Evolutionary conservation across 2,329 filamentous ascomycete species (phyloP).

Genomic region (Pseudogymnoascus sp.): DNA sequence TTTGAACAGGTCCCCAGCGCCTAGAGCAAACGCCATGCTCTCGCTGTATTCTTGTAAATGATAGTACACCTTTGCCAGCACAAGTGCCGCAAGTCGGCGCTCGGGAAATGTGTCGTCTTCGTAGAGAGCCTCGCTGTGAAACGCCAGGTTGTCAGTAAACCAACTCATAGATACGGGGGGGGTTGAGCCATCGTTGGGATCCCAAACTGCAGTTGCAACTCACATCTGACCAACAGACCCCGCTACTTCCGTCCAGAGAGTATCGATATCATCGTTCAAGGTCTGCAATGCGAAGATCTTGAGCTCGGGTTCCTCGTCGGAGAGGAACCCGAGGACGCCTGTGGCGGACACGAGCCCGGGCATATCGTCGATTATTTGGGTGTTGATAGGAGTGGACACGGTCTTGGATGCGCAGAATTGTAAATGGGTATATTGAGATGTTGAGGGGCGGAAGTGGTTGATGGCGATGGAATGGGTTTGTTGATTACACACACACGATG

Average conservation of each 20-base stretch:
- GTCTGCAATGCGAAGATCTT: constrained; percentile 92
- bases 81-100: constrained; percentile 85
- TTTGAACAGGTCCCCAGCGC: constrained; percentile 90
- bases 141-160: constrained; percentile 15
- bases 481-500: constrained; percentile 6
- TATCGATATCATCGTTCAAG: constrained; percentile 92
- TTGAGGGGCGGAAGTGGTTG: neutral
- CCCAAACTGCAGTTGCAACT: constrained; percentile 28
- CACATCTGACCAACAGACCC: constrained; percentile 90
- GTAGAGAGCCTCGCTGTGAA: constrained; percentile 79
- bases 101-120: constrained; percentile 94
- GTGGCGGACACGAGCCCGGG: constrained; percentile 89
- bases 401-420: neutral
- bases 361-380: constrained; percentile 46
- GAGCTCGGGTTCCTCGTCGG: constrained; percentile 88
- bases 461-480: constrained; percentile 9
- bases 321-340: constrained; percentile 88
- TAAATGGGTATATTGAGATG: neutral
- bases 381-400: constrained; percentile 7
- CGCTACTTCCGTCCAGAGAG: constrained; percentile 95
- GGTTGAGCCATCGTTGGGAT: neutral
- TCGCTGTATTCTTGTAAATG: constrained; percentile 98
- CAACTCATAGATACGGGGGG: neutral
- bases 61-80: constrained; percentile 97
- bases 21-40: constrained; percentile 96